Conservation (phyloP, 768 basidiomycete species). For the Tricholoma matsutake region DNA sequence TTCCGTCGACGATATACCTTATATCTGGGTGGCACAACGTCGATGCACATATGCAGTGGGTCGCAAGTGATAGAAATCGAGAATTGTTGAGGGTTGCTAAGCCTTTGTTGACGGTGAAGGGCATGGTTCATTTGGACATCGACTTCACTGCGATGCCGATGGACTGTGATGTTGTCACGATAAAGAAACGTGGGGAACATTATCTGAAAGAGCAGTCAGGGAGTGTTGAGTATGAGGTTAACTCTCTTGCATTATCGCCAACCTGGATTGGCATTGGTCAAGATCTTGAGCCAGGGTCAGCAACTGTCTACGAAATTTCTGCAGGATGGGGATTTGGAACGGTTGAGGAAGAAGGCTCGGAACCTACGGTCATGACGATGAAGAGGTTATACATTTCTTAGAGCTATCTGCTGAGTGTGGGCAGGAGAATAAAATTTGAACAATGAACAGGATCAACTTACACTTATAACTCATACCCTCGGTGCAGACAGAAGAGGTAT, state of each 20-base stretch:
- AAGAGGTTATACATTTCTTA: not conserved
- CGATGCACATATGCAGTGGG: constrained; percentile 40
- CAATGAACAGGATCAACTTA: too few species aligned
- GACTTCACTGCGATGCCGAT: constrained; percentile 32
- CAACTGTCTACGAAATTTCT: not conserved
- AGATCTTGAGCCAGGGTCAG: constrained; percentile 1
- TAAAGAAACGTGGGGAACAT: constrained; percentile 3
- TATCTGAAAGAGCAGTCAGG: not conserved
- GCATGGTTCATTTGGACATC: constrained; percentile 38
- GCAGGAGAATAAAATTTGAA: too few species aligned
- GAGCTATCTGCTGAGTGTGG: too few species aligned
- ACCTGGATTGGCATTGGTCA: not conserved
- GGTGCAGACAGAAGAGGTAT: too few species aligned
- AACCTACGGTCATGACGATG: not conserved
- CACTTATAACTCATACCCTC: too few species aligned
- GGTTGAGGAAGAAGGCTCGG: not conserved
- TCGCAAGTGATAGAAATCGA: constrained; percentile 37
- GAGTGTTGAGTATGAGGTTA: not conserved
- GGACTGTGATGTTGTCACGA: constrained; percentile 4
- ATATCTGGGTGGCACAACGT: constrained; percentile 45
- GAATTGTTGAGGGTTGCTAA: constrained; percentile 29
- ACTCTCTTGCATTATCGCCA: not conserved
- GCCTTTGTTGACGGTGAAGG: constrained; percentile 28
- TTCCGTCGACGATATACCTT: constrained; percentile 30
- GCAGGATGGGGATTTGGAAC: not conserved